Base-by-base conservation (phyloP, 352 stramenopile genomes). In the Pilasporangium apinafurcum region DNA sequence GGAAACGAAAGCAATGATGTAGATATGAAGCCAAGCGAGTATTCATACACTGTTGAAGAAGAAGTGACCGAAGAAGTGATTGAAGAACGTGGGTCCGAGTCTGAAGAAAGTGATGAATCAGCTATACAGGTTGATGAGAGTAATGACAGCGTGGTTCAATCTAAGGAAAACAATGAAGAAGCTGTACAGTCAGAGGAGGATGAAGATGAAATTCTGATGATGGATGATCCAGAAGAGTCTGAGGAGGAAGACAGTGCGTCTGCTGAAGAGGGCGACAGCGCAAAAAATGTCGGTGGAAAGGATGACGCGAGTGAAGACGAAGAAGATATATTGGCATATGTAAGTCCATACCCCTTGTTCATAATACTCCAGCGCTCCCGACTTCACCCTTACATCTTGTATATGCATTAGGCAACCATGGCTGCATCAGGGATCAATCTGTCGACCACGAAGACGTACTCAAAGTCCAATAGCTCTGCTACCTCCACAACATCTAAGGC, bases 321-420 rank as follows among this genome's bases (percentile, higher is more conserved):
- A 0, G 59, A 77, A 13, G 63, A 86, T 30, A 55, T 84, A 4
- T 44, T 73, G 12, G 57, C 61, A 36, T 83, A 78, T 41, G 71
- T 84, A 59, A 48, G 68, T 69, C 17, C 5, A 1, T 16, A 22
- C 32, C 9, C 29, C 8, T 26, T n/a, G n/a, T n/a, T n/a, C n/a
- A n/a, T n/a, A n/a, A n/a, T n/a, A n/a, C n/a, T n/a, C n/a, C n/a
- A n/a, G n/a, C 8, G 1, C 12, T 38, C 18, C 9, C 7, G 39
- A n/a, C 7, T 39, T 4, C 31, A 10, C 5, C 31, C 31, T 8
- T 13, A 9, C 25, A 41, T 7, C 21, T 33, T 51, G 22, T 28
- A 29, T 31, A 5, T 38, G 17, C 8, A 18, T n/a, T n/a, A 79
- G 65, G 65, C 62, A 21, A 41, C 68, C 27, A 54, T 85, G n/a